Percentiles rank a stretch among this genome's conserved stretches.
phyloP scores from a whole-genome alignment of 2,329 filamentous ascomycete genomes.

The Stagonosporopsis vannaccii region DNA sequence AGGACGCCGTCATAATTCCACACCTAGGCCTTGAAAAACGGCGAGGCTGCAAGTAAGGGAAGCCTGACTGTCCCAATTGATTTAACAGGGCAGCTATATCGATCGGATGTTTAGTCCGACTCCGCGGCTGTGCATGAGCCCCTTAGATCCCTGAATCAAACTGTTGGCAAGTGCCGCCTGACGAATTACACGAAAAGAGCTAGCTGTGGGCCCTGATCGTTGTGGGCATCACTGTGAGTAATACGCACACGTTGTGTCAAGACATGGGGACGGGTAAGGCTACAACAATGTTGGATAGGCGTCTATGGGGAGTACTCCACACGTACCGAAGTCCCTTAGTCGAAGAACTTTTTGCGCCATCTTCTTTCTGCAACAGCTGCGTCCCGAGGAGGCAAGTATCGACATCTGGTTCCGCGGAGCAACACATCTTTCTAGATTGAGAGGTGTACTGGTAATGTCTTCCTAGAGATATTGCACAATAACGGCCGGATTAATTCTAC shows the following conservation, averaged over 20 bases:
- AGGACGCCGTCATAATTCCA: neutral
- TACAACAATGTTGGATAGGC: neutral
- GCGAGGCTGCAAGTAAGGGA: neutral
- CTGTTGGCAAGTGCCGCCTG: neutral
- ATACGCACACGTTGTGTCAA: neutral
- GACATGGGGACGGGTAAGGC: neutral
- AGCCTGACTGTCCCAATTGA: neutral
- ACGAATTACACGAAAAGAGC: neutral
- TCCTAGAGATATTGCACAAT: neutral
- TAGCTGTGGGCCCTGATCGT: neutral
- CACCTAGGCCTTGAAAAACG: neutral
- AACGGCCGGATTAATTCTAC: neutral
- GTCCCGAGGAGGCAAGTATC: neutral
- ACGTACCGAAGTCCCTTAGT: neutral
- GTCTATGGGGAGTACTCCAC: neutral
- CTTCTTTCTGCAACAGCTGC: neutral
- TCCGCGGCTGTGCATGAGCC: neutral
- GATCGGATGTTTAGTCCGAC: neutral
- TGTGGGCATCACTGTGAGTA: neutral
- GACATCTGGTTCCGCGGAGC: neutral
- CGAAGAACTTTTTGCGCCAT: neutral
- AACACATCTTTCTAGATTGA: neutral
- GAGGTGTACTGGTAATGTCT: neutral
- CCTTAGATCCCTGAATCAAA: neutral
- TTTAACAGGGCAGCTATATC: neutral